A percentile compares a stretch with the other conserved stretches of the same genome.
Evolutionary conservation across 2,329 filamentous ascomycete species (phyloP).

Genomic region (Colletotrichum sp.): DNA sequence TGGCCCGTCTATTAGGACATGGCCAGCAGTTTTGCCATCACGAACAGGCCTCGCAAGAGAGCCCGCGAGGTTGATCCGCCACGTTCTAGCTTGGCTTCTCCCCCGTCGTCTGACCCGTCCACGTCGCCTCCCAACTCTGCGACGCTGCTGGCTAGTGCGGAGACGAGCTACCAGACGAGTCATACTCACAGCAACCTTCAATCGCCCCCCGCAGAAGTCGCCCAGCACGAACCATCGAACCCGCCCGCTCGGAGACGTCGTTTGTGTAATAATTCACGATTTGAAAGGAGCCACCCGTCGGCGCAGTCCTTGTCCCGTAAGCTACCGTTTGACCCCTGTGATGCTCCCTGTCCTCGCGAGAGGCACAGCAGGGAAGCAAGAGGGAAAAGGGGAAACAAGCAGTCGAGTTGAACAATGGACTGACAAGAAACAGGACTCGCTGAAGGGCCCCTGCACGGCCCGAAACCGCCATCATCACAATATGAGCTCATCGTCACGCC

Average conservation of each 20-base stretch:
- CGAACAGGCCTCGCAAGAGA: slow-evolving; percentile 2
- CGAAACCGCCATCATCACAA: neutral
- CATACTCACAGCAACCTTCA: neutral
- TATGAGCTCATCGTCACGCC: neutral
- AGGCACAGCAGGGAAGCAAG: neutral
- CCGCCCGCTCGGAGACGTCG: neutral
- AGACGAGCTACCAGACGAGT: neutral
- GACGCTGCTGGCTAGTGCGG: neutral
- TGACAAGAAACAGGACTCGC: neutral
- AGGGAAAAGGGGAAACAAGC: neutral
- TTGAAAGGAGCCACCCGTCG: neutral
- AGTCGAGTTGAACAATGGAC: neutral
- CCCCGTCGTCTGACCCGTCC: neutral
- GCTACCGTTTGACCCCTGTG: neutral
- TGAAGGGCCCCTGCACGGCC: neutral
- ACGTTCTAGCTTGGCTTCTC: neutral
- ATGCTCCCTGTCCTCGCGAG: neutral
- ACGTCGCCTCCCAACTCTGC: neutral
- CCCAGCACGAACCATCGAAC: neutral
- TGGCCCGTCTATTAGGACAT: neutral
- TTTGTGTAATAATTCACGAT: neutral
- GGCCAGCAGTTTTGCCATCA: neutral
- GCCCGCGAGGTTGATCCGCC: neutral
- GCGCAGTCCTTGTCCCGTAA: neutral
- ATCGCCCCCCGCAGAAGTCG: neutral